These are phyloP conservation scores for Smittium mucronatum DNA, from an alignment of 371 early-diverging fungal species.

Conservation along the genomic window DNA sequence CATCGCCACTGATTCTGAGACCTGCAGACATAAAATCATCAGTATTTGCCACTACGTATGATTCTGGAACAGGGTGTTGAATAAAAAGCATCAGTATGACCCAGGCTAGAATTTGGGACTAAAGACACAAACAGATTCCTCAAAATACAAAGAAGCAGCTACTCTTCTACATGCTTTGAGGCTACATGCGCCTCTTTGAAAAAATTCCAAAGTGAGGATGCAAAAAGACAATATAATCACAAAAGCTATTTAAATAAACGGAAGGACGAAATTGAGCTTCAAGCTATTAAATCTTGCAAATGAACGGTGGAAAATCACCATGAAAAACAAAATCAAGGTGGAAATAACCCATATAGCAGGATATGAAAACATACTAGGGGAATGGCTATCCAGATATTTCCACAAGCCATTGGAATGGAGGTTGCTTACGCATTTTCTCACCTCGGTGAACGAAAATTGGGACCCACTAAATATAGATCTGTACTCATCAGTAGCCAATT, in stretches of 20 bases:
- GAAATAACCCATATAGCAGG: not conserved
- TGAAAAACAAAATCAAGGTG: not conserved
- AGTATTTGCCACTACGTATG: conserved; percentile 3
- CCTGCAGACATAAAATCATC: not conserved
- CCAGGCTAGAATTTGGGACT: not conserved
- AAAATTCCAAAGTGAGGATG: not conserved
- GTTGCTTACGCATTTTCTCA: not conserved
- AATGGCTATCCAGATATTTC: not conserved
- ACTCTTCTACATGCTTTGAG: not conserved
- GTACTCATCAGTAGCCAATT: not conserved
- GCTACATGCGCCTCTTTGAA: not conserved
- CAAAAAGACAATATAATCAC: not conserved
- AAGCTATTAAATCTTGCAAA: conserved; percentile 3
- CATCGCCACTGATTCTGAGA: not conserved
- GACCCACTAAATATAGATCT: not conserved
- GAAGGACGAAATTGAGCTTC: not conserved
- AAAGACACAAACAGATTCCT: not conserved
- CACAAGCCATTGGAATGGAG: not conserved
- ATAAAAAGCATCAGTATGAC: not conserved
- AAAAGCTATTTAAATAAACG: not conserved
- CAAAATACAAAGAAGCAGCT: not conserved
- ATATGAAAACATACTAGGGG: not conserved
- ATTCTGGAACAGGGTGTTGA: conserved; percentile 7
- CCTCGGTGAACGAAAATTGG: not conserved
- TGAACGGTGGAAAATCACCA: not conserved